phyloP scores from a whole-genome alignment of 352 stramenopile species.

The Globisporangium mamillatum region DNA sequence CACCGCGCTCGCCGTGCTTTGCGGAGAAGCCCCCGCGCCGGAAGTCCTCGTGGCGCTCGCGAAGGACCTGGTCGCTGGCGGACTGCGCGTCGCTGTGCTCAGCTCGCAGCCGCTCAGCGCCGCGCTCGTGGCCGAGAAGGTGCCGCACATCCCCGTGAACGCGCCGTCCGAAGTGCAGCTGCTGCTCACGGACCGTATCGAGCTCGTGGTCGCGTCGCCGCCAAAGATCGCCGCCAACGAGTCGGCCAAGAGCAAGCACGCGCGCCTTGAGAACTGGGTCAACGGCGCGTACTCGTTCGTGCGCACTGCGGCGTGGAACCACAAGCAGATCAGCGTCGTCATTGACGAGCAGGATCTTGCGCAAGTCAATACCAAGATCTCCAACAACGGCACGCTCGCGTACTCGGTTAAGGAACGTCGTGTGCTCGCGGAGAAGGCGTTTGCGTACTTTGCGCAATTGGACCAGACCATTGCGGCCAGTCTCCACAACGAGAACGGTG shows the following conservation, averaged over 20 bases:
- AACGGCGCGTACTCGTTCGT: conserved; percentile 77
- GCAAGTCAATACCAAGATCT: conserved; percentile 50
- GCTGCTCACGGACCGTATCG: conserved; percentile 65
- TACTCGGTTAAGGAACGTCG: conserved; percentile 74
- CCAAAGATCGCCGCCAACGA: conserved; percentile 32
- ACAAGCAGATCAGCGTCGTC: conserved; percentile 85
- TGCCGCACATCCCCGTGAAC: conserved; percentile 67
- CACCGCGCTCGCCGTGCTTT: conserved; percentile 69
- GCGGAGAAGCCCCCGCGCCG: conserved; percentile 40
- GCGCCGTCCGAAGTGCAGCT: conserved; percentile 64
- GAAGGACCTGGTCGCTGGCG: conserved; percentile 45
- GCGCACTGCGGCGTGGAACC: conserved; percentile 81
- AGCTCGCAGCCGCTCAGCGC: conserved; percentile 46
- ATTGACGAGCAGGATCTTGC: conserved; percentile 62
- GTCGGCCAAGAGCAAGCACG: conserved; percentile 36
- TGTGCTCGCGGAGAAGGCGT: conserved; percentile 74
- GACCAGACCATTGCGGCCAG: conserved; percentile 61
- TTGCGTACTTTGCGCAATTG: conserved; percentile 68
- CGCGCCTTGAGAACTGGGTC: conserved; percentile 60
- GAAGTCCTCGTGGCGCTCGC: conserved; percentile 46
- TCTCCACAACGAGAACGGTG: conserved; percentile 45
- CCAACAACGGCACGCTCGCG: conserved; percentile 55
- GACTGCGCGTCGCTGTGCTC: conserved; percentile 63
- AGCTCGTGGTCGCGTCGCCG: conserved; percentile 62
- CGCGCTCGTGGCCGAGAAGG: conserved; percentile 67